Evolutionary conservation across 2,329 filamentous ascomycete species (phyloP), one percentile per base, ranked within the genome.

Genomic region (Epichloe baconii): DNA sequence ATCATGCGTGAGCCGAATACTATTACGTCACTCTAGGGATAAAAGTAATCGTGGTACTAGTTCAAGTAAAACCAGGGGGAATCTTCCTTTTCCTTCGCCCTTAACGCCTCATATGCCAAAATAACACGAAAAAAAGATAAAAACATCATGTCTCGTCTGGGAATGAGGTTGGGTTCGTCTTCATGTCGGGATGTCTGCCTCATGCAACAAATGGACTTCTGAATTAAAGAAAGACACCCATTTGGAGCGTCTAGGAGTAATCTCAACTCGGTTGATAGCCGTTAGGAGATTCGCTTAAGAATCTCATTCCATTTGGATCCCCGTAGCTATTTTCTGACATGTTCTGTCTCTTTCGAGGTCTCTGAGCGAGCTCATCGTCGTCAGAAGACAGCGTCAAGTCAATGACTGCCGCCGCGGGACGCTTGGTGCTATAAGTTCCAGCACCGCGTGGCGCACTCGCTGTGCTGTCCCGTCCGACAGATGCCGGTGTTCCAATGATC

Each of bases 321-420:
- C 56, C 53, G 15, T 56, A 57, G 3, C 59, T 61, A 40, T 63
- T 64, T 10, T 57, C 50, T 11, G 57, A 50, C 5, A 60, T 65
- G 40, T 59, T 66, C 54, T 73, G 71, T 47, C 76, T 69, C 64
- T 81, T 80, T 5, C 65, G 54, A 1, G 74, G 66, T 8, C 71
- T 72, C 35, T 68, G 66, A 3, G 68, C 61, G 4, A 71, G 66
- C 45, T 71, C 69, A 49, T 79, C 77, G 44, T 79, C 75, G 52
- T 78, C 77, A 48, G 71, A 69, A 46, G 75, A 78, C 6, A 78
- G 62, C 1, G 79, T 82, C 54, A 83, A 64, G 57, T 82, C 79
- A 54, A 82, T 81, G 2, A 82, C 73, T 44, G 77, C 71, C 5
- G 75, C 66, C 3, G 69, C 66, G 1, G 71, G 68, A 21, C 77